Conservation (phyloP, 2,329 filamentous ascomycete species). For the Ophiostoma piceae region DNA sequence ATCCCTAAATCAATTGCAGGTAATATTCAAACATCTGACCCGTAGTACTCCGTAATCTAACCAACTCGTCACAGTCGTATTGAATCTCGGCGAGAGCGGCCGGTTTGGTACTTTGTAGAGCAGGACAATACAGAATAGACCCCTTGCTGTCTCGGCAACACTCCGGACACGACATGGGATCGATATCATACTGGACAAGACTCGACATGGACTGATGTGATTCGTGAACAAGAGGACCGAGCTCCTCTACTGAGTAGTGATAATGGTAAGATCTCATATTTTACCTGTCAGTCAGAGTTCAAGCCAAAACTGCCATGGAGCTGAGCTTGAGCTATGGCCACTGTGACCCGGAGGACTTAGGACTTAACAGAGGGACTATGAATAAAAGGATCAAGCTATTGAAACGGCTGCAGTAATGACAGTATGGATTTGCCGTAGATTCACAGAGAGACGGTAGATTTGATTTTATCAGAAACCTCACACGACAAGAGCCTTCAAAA, state of each 20-base stretch:
- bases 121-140: neutral
- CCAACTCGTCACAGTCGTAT: constrained; percentile 11
- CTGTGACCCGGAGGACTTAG: neutral
- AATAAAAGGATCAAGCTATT: neutral
- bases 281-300: neutral
- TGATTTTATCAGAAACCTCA: too few relatives aligned
- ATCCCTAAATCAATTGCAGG: too few relatives aligned
- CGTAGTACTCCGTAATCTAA: neutral
- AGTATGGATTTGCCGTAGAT: neutral
- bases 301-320: neutral
- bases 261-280: neutral
- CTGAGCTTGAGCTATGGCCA: constrained; percentile 11
- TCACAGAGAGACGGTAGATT: too few relatives aligned
- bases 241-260: neutral
- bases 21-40: neutral
- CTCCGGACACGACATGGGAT: constrained; percentile 10
- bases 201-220: neutral
- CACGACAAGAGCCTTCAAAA: neutral
- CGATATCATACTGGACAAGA: neutral
- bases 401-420: neutral
- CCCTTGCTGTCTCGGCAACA: constrained; percentile 1
- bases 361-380: neutral
- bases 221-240: constrained; percentile 1
- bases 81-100: neutral
- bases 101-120: neutral